Percentiles rank a stretch among this genome's conserved stretches.
Conservation (phyloP, 371 early-diverging fungal species). For the Apophysomyces variabilis region DNA sequence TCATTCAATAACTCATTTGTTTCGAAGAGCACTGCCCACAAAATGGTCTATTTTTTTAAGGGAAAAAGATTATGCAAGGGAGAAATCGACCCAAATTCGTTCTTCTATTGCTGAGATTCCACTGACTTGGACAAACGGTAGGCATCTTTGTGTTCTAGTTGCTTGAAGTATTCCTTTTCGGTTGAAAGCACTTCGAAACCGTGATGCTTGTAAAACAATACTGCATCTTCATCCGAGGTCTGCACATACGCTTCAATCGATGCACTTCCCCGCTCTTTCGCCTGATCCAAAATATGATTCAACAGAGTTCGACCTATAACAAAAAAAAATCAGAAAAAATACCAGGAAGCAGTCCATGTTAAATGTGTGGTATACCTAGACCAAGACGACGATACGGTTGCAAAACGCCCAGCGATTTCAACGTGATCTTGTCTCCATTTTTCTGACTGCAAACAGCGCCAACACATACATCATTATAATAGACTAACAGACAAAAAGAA, state of each 20-base stretch:
- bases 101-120: neutral
- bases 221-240: constrained; percentile 74
- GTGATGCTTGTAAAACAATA: constrained; percentile 78
- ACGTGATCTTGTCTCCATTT: constrained; percentile 56
- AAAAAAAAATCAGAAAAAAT: neutral
- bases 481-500: constrained; percentile 50
- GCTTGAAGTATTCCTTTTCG: constrained; percentile 78
- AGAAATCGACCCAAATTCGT: too few species aligned
- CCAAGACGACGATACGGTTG: constrained; percentile 78
- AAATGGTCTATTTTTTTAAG: too few species aligned
- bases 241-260: constrained; percentile 88
- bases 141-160: constrained; percentile 85
- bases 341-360: neutral
- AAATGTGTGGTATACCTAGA: constrained; percentile 54
- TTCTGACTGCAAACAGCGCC: constrained; percentile 89
- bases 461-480: constrained; percentile 73
- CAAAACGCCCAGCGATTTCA: constrained; percentile 90
- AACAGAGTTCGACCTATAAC: constrained; percentile 59
- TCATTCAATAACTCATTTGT: too few species aligned
- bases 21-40: too few species aligned
- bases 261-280: constrained; percentile 36
- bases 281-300: constrained; percentile 51
- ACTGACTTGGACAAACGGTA: constrained; percentile 61
- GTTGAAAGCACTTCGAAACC: constrained; percentile 69
- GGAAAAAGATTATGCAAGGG: too few species aligned